These are phyloP conservation scores for Mrakia frigida DNA, from an alignment of 768 basidiomycete species.

Conservation along the genomic window DNA sequence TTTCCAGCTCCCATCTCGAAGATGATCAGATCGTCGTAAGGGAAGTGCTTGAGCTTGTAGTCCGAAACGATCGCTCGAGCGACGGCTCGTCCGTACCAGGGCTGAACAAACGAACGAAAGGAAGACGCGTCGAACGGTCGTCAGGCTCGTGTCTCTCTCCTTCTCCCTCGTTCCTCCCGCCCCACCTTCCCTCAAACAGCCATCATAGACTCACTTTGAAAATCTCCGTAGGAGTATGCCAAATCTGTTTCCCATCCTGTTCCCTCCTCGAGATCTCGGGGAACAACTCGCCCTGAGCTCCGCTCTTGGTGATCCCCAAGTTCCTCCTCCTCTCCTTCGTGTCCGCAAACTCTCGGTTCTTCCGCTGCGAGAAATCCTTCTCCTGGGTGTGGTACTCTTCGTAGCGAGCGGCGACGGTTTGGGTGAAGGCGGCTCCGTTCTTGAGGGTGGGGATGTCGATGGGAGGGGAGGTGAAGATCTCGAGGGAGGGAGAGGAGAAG, in stretches of 20 bases:
- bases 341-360: constrained; percentile 54
- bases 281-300: constrained; percentile 15
- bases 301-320: constrained; percentile 4
- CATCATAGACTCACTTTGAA: constrained; percentile 66
- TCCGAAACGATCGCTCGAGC: constrained; percentile 82
- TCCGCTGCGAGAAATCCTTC: constrained; percentile 35
- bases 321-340: constrained; percentile 15
- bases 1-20: constrained; percentile 99
- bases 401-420: constrained; percentile 71
- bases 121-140: not conserved
- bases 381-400: constrained; percentile 60
- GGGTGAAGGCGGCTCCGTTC: constrained; percentile 71
- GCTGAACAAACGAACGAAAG: constrained; percentile 52
- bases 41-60: constrained; percentile 90
- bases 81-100: constrained; percentile 87
- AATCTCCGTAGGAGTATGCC: constrained; percentile 97
- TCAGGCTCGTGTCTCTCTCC: not conserved
- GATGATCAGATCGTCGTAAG: constrained; percentile 89
- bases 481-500: constrained; percentile 57
- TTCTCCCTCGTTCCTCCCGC: not conserved
- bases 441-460: constrained; percentile 67
- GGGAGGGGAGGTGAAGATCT: constrained; percentile 61
- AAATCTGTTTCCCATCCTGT: constrained; percentile 65
- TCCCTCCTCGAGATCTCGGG: constrained; percentile 31
- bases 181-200: too few relatives aligned